Evolutionary conservation across 805 yeast species (phyloP).

Genomic region (Saccharomycodes ludwigii): DNA sequence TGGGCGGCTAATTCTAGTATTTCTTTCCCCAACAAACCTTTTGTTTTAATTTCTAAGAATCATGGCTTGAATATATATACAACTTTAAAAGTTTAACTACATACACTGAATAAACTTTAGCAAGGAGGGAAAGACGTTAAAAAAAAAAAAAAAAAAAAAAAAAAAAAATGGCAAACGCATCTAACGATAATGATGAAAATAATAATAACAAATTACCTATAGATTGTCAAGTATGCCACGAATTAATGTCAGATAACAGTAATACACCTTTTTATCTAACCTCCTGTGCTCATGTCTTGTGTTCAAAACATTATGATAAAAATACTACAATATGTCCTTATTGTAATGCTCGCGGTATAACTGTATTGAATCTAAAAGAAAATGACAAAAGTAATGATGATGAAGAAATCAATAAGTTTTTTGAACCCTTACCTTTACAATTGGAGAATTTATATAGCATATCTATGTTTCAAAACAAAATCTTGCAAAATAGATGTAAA

Average conservation of each 20-base stretch:
- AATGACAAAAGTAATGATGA: conserved; percentile 5
- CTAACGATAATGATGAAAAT: not conserved
- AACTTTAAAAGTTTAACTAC: too few relatives aligned
- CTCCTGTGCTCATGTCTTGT: conserved; percentile 28
- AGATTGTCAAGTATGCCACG: conserved; percentile 24
- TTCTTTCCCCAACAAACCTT: too few relatives aligned
- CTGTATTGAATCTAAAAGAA: conserved; percentile 12
- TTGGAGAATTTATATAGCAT: conserved; percentile 18
- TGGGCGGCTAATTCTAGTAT: too few relatives aligned
- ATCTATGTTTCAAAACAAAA: conserved; percentile 19
- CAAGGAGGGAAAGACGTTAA: too few relatives aligned
- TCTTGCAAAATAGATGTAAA: conserved; percentile 14
- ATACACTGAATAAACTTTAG: too few relatives aligned
- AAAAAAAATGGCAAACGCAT: not conserved
- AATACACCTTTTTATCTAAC: conserved; percentile 21
- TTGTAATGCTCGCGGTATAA: conserved; percentile 13
- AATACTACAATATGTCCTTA: conserved; percentile 10
- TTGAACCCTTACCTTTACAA: conserved; percentile 16
- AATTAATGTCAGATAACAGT: conserved; percentile 8
- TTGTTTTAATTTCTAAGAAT: too few relatives aligned
- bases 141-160: too few relatives aligned
- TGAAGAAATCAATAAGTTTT: conserved; percentile 14
- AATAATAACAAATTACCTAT: conserved; percentile 18
- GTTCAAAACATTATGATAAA: conserved; percentile 18
- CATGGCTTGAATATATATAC: too few relatives aligned